Conservation (phyloP, 1,139 yeast species). For the Yarrowia galli region DNA sequence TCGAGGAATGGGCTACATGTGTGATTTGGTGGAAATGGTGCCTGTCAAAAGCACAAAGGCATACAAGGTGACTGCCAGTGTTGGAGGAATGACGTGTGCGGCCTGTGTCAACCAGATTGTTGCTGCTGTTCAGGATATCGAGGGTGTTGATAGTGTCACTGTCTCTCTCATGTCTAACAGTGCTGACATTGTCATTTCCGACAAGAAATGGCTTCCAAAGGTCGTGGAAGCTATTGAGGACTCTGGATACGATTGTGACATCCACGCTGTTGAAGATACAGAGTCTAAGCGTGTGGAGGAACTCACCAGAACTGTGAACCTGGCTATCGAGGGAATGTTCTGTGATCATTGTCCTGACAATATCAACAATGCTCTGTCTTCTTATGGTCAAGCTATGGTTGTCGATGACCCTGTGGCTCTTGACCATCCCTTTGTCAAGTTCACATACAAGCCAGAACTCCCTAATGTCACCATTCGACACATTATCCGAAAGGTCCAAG, state of each 20-base stretch:
- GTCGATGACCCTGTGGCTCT: conserved; percentile 64
- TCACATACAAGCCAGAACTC: conserved; percentile 68
- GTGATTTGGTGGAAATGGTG: conserved; percentile 63
- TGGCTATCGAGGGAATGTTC: conserved; percentile 71
- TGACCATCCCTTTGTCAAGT: conserved; percentile 62
- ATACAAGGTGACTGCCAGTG: conserved; percentile 63
- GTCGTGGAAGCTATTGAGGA: conserved; percentile 65
- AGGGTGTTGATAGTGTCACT: conserved; percentile 62
- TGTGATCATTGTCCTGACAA: conserved; percentile 73
- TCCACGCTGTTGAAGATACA: conserved; percentile 42
- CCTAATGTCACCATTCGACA: conserved; percentile 61
- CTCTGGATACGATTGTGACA: conserved; percentile 64
- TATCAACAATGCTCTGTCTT: conserved; percentile 58
- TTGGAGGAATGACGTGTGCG: conserved; percentile 80
- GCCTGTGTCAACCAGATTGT: conserved; percentile 69
- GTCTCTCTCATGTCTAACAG: conserved; percentile 66
- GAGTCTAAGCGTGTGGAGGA: conserved; percentile 42
- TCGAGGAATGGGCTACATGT: conserved; percentile 64
- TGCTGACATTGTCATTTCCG: conserved; percentile 62
- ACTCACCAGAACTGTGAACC: conserved; percentile 61
- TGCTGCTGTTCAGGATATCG: conserved; percentile 58
- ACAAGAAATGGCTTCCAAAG: conserved; percentile 49
- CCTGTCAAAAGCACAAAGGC: conserved; percentile 56
- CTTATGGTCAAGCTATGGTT: conserved; percentile 64
- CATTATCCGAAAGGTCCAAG: conserved; percentile 60